Conservation (phyloP, 768 basidiomycete genomes). For the Psilocybe azurescens region DNA sequence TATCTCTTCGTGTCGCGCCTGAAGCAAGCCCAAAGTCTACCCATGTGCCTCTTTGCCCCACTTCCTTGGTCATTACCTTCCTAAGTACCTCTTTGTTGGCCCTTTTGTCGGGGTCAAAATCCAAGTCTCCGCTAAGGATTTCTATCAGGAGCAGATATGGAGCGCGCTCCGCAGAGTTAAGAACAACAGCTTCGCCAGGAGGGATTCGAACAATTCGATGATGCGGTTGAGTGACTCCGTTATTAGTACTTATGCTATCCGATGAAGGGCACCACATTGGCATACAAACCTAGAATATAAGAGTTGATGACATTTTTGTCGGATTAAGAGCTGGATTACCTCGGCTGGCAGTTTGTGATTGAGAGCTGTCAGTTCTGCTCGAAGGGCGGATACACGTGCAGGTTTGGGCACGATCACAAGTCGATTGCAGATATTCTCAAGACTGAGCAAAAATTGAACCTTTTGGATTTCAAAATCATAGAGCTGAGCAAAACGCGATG, state of each 20-base stretch:
- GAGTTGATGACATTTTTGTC: background rate
- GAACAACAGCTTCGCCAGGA: slow-evolving; percentile 95
- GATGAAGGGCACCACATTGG: slow-evolving; percentile 87
- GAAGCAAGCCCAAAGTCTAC: slow-evolving; percentile 43
- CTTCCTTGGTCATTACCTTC: slow-evolving; percentile 73
- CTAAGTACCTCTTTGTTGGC: slow-evolving; percentile 87
- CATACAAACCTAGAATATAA: slow-evolving; percentile 71
- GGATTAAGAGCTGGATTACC: slow-evolving; percentile 47
- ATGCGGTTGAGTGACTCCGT: slow-evolving; percentile 65
- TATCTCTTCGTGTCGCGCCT: slow-evolving; percentile 26
- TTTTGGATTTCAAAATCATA: slow-evolving; percentile 35
- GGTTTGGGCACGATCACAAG: slow-evolving; percentile 91
- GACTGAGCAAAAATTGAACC: slow-evolving; percentile 84
- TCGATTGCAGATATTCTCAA: slow-evolving; percentile 93
- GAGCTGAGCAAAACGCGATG: slow-evolving; percentile 8
- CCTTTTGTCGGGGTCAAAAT: slow-evolving; percentile 87
- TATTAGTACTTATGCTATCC: slow-evolving; percentile 48
- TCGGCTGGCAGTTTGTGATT: slow-evolving; percentile 98
- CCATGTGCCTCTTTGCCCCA: slow-evolving; percentile 61
- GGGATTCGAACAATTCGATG: slow-evolving; percentile 97
- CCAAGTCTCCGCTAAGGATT: slow-evolving; percentile 86
- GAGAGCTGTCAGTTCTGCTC: slow-evolving; percentile 93
- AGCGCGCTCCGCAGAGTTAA: slow-evolving; percentile 96
- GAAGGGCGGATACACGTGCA: slow-evolving; percentile 93
- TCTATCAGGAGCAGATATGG: slow-evolving; percentile 94